These are phyloP conservation scores for Acacia crassicarpa DNA, from an alignment of 306 rosid genomes.

Conservation along the genomic window DNA sequence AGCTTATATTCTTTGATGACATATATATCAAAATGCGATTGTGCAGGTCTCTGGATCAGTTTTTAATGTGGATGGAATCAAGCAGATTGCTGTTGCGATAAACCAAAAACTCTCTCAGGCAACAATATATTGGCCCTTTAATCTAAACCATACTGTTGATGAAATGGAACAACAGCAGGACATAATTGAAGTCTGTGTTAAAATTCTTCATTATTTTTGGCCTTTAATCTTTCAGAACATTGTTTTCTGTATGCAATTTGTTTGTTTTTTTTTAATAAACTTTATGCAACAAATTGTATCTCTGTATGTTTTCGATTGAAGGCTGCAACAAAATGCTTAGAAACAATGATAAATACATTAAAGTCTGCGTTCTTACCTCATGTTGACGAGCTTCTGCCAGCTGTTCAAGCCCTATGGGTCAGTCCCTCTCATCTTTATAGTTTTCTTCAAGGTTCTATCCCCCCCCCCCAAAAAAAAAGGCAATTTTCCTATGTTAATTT, in stretches of 20 bases:
- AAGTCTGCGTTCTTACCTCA: neutral
- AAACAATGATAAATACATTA: neutral
- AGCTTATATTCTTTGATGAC: neutral
- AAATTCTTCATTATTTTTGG: neutral
- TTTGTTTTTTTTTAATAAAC: too few relatives aligned
- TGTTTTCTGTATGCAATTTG: too few relatives aligned
- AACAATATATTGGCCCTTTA: neutral
- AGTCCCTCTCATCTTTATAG: neutral
- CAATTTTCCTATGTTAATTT: neutral
- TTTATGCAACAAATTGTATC: too few relatives aligned
- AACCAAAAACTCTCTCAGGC: neutral
- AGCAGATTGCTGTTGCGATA: constrained; percentile 3
- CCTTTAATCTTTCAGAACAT: too few relatives aligned
- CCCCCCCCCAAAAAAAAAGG: too few relatives aligned
- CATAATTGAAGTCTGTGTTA: constrained; percentile 20
- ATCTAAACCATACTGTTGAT: too few relatives aligned
- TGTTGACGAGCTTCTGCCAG: constrained; percentile 15
- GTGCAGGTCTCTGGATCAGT: constrained; percentile 13
- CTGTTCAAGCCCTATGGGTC: constrained; percentile 20
- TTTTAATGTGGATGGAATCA: too few relatives aligned
- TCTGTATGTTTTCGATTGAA: neutral
- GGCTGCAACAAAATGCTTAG: constrained; percentile 1
- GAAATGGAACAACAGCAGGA: constrained; percentile 3
- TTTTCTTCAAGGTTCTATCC: too few relatives aligned
- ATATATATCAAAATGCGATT: neutral